phyloP scores from a whole-genome alignment of 345 rosid species.

The Bretschneidera sinensis region DNA sequence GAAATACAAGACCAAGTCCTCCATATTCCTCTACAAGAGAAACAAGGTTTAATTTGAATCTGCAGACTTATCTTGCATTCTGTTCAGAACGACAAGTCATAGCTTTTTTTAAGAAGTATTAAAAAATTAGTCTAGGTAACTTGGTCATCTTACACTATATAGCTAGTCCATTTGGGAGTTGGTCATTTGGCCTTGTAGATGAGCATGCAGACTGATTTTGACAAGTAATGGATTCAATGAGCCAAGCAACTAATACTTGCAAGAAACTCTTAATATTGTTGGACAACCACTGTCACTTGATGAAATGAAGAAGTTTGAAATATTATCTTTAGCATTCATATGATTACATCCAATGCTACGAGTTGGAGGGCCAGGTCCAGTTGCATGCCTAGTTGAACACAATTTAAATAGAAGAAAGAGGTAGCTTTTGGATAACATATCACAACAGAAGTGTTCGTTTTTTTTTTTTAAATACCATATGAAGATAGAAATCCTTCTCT shows the following conservation, averaged over 20 bases:
- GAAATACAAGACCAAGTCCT: constrained; percentile 95
- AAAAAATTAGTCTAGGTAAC: background rate
- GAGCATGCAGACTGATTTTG: background rate
- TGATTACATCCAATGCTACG: background rate
- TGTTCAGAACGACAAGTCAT: background rate
- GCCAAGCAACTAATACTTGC: too few species aligned
- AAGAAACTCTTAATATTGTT: too few species aligned
- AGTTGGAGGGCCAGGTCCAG: background rate
- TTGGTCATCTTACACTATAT: background rate
- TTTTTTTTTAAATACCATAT: too few species aligned
- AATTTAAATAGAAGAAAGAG: too few species aligned
- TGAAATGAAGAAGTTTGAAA: too few species aligned
- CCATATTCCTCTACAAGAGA: constrained; percentile 76
- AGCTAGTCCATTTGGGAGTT: background rate
- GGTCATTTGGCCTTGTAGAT: too few species aligned
- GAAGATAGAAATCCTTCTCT: background rate
- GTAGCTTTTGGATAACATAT: too few species aligned
- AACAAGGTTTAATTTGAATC: background rate
- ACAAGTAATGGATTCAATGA: too few species aligned
- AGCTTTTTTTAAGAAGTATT: background rate
- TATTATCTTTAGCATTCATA: background rate
- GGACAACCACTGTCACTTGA: too few species aligned
- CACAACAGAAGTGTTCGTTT: background rate
- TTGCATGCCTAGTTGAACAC: background rate
- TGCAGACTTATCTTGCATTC: background rate